These are phyloP conservation scores for Microsporum audouinii DNA, from an alignment of 2,329 filamentous ascomycete species.

Conservation along the genomic window DNA sequence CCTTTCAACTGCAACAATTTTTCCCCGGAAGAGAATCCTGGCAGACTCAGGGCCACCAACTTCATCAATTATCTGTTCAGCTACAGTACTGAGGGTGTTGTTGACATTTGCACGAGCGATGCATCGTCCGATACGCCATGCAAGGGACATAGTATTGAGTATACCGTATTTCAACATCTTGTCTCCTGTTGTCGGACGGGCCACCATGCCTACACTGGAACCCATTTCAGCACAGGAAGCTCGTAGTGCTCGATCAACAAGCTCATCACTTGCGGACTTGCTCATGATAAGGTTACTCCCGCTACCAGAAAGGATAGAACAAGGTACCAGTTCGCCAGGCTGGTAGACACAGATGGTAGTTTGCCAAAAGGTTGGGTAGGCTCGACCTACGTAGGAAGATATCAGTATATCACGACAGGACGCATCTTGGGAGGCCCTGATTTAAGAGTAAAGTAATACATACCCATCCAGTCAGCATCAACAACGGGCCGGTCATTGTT, in stretches of 20 bases:
- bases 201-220: conserved; percentile 31
- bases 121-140: conserved; percentile 47
- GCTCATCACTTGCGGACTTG: conserved; percentile 30
- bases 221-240: conserved; percentile 35
- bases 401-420: conserved; percentile 25
- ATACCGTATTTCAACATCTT: conserved; percentile 28
- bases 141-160: conserved; percentile 33
- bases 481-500: conserved; percentile 40
- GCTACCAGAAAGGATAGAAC: conserved; percentile 37
- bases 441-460: conserved; percentile 16
- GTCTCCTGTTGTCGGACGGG: conserved; percentile 31
- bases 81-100: conserved; percentile 44
- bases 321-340: conserved; percentile 32
- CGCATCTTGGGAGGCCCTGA: conserved; percentile 27
- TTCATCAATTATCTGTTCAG: conserved; percentile 48
- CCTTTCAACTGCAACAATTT: conserved; percentile 51
- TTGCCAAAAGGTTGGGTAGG: conserved; percentile 38
- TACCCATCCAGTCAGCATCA: conserved; percentile 37
- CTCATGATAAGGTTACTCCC: conserved; percentile 37
- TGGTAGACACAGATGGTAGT: conserved; percentile 36
- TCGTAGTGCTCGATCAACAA: conserved; percentile 35
- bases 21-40: conserved; percentile 51
- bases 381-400: conserved; percentile 23
- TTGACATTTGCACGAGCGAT: conserved; percentile 42
- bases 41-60: conserved; percentile 44